phyloP scores from a whole-genome alignment of 2,329 filamentous ascomycete species.

The Malbranchea zuffiana region DNA sequence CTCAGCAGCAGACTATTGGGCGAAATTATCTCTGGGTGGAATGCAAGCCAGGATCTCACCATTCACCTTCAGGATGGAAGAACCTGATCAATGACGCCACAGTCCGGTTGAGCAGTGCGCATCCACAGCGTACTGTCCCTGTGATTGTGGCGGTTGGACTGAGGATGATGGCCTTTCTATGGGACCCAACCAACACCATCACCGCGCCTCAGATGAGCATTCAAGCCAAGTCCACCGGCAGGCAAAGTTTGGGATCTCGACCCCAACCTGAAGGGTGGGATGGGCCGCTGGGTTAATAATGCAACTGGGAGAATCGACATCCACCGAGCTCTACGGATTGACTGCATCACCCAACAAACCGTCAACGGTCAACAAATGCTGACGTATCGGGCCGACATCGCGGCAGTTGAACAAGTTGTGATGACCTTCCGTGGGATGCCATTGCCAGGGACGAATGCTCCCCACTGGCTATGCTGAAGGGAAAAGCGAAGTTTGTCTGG shows the following conservation, averaged over 20 bases:
- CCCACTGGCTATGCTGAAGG: no score
- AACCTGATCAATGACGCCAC: constrained; percentile 3
- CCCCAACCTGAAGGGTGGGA: background rate
- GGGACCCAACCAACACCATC: background rate
- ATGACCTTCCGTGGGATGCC: no score
- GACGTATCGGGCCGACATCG: background rate
- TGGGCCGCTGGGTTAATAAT: background rate
- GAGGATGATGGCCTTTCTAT: constrained; percentile 3
- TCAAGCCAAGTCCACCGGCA: background rate
- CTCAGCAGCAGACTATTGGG: background rate
- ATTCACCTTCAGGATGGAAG: constrained; percentile 2
- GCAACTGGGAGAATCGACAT: background rate
- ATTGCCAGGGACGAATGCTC: no score
- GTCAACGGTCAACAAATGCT: background rate
- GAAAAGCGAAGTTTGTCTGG: no score
- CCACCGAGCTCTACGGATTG: background rate
- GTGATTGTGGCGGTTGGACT: constrained; percentile 3
- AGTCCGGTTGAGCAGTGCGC: background rate
- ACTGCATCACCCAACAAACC: background rate
- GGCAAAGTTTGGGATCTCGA: background rate
- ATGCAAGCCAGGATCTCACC: constrained; percentile 1
- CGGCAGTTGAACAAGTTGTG: background rate
- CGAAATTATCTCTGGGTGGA: constrained; percentile 4
- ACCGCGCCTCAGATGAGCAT: background rate
- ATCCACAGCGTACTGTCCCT: background rate